Conservation (phyloP, 2,329 filamentous ascomycete species). For the Endocalyx cinctus region DNA sequence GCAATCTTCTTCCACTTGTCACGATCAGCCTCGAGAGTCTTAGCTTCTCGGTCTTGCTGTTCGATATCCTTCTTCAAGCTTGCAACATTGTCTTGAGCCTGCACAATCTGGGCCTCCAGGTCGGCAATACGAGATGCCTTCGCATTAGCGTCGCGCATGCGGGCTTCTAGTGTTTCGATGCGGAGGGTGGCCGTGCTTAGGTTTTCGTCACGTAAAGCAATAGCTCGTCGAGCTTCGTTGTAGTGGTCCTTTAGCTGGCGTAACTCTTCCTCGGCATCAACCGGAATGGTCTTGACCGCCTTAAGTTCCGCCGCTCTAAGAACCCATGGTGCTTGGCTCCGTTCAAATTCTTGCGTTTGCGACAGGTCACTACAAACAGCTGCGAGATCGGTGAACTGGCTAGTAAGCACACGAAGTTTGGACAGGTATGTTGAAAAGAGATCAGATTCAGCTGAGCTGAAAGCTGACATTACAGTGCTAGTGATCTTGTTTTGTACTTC, state of each 20-base stretch:
- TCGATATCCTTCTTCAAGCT: constrained; percentile 60
- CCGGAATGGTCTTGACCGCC: constrained; percentile 72
- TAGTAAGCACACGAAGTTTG: constrained; percentile 61
- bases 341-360: constrained; percentile 75
- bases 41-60: constrained; percentile 63
- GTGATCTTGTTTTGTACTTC: constrained; percentile 64
- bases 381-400: constrained; percentile 65
- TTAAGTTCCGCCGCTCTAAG: constrained; percentile 76
- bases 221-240: constrained; percentile 67
- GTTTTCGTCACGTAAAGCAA: constrained; percentile 72
- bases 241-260: constrained; percentile 75
- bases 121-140: constrained; percentile 67
- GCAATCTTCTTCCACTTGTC: constrained; percentile 70
- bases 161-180: constrained; percentile 85
- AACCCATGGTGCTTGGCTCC: constrained; percentile 73
- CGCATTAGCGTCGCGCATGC: constrained; percentile 77
- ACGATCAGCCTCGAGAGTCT: constrained; percentile 58
- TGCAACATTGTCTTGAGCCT: constrained; percentile 44
- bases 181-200: constrained; percentile 86
- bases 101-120: constrained; percentile 56
- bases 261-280: constrained; percentile 82
- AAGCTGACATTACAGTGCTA: constrained; percentile 46
- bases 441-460: constrained; percentile 58
- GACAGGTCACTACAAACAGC: constrained; percentile 66
- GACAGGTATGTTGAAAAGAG: constrained; percentile 64